Percentiles rank a stretch among this genome's conserved stretches.
phyloP scores from a whole-genome alignment of 2,329 filamentous ascomycete species.

The Fusarium mundagurra region DNA sequence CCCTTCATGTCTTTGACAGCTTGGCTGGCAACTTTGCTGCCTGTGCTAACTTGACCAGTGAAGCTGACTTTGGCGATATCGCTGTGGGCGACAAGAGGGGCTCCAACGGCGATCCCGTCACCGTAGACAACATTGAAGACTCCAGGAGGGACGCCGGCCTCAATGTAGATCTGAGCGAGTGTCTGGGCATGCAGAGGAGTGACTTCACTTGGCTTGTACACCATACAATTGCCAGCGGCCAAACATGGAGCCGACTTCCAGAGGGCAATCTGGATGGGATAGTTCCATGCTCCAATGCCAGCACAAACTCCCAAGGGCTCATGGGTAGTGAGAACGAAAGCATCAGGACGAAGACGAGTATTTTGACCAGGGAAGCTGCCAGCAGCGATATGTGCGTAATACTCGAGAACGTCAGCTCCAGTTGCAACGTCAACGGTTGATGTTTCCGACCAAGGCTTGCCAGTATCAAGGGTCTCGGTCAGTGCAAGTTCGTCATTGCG shows the following conservation, averaged over 20 bases:
- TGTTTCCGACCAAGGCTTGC: slow-evolving; percentile 87
- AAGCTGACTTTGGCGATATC: slow-evolving; percentile 87
- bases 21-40: slow-evolving; percentile 80
- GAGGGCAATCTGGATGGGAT: slow-evolving; percentile 88
- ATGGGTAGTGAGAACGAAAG: slow-evolving; percentile 85
- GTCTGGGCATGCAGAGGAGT: slow-evolving; percentile 84
- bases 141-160: slow-evolving; percentile 81
- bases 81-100: slow-evolving; percentile 76
- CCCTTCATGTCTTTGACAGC: slow-evolving; percentile 87
- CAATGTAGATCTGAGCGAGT: slow-evolving; percentile 78
- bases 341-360: slow-evolving; percentile 76
- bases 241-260: slow-evolving; percentile 91
- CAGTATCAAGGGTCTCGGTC: slow-evolving; percentile 85
- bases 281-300: slow-evolving; percentile 92
- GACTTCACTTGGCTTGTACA: slow-evolving; percentile 90
- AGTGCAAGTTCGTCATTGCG: slow-evolving; percentile 83
- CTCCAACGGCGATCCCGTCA: slow-evolving; percentile 76
- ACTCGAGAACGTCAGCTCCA: slow-evolving; percentile 86
- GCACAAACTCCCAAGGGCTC: slow-evolving; percentile 85
- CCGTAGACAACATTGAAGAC: slow-evolving; percentile 91
- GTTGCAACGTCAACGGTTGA: slow-evolving; percentile 84
- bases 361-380: slow-evolving; percentile 85
- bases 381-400: slow-evolving; percentile 83
- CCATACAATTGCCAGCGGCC: slow-evolving; percentile 88
- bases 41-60: slow-evolving; percentile 86